Conservation (phyloP, 192 early-diverging fungal genomes). For the Blastocladiella britannica region DNA sequence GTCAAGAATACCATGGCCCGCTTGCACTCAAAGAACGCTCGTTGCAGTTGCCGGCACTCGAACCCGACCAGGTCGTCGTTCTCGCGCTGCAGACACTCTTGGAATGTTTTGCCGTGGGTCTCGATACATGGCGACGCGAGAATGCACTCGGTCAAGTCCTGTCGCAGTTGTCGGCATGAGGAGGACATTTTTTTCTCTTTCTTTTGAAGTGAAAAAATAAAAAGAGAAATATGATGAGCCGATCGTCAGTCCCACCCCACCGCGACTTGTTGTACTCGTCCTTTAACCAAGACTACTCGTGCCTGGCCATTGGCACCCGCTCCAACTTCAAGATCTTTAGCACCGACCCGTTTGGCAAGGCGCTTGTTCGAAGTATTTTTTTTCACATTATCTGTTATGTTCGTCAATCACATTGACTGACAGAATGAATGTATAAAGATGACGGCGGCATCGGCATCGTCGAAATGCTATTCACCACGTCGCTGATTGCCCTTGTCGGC, state of each 20-base stretch:
- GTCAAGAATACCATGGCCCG: not conserved
- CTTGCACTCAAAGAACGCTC: not conserved
- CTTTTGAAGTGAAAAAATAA: too few relatives aligned
- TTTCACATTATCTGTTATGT: not conserved
- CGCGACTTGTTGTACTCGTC: not conserved
- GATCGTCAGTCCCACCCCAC: too few relatives aligned
- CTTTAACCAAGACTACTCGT: conserved; percentile 65
- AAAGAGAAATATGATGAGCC: too few relatives aligned
- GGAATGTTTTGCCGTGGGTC: not conserved
- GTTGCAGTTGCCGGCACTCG: not conserved
- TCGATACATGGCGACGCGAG: not conserved
- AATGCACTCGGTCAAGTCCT: not conserved
- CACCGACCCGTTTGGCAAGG: conserved; percentile 89
- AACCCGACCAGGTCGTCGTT: not conserved
- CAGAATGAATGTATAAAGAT: conserved; percentile 20
- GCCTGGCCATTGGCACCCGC: conserved; percentile 7
- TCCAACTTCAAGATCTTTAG: conserved; percentile 88
- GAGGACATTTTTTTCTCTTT: not conserved
- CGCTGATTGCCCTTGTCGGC: conserved; percentile 87
- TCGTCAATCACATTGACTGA: not conserved
- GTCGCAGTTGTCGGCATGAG: not conserved
- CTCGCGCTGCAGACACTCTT: not conserved
- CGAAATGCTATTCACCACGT: conserved; percentile 94
- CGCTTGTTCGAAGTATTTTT: conserved; percentile 54
- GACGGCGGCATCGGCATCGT: conserved; percentile 83